Conservation (phyloP, 345 rosid genomes). For the Eucalyptus sideroxylon region DNA sequence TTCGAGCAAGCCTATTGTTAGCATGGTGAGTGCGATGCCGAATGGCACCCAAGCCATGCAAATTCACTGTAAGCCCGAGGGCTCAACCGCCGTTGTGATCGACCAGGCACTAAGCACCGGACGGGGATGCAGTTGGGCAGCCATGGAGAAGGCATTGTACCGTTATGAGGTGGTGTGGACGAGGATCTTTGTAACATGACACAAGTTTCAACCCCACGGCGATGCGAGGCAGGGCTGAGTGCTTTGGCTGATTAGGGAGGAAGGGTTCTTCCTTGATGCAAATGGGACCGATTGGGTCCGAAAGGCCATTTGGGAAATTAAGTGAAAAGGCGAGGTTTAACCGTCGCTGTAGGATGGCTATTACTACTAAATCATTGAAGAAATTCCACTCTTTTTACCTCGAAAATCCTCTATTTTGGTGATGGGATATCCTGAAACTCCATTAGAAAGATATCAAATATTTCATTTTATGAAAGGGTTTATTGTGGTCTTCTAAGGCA, state of each 20-base stretch:
- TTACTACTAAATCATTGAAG: not conserved
- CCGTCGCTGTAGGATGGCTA: too few relatives aligned
- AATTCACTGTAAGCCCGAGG: not conserved
- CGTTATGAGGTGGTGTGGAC: not conserved
- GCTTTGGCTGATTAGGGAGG: not conserved
- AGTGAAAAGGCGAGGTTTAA: not conserved
- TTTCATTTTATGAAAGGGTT: not conserved
- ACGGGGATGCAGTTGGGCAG: not conserved
- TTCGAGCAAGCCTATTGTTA: not conserved
- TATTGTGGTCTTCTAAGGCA: not conserved
- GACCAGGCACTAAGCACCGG: not conserved
- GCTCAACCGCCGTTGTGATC: not conserved
- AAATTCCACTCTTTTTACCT: not conserved
- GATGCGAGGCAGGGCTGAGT: not conserved
- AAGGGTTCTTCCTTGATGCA: not conserved
- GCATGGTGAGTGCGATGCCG: not conserved
- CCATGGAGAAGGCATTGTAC: not conserved
- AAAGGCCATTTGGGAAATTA: not conserved
- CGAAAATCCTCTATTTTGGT: too few relatives aligned
- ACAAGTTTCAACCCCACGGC: not conserved
- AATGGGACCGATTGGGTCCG: not conserved
- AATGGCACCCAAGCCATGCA: not conserved
- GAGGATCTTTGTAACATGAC: not conserved
- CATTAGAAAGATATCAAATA: too few relatives aligned
- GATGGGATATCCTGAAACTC: not conserved